phyloP scores from a whole-genome alignment of 2,329 filamentous ascomycete genomes.

The Beauveria sp. region DNA sequence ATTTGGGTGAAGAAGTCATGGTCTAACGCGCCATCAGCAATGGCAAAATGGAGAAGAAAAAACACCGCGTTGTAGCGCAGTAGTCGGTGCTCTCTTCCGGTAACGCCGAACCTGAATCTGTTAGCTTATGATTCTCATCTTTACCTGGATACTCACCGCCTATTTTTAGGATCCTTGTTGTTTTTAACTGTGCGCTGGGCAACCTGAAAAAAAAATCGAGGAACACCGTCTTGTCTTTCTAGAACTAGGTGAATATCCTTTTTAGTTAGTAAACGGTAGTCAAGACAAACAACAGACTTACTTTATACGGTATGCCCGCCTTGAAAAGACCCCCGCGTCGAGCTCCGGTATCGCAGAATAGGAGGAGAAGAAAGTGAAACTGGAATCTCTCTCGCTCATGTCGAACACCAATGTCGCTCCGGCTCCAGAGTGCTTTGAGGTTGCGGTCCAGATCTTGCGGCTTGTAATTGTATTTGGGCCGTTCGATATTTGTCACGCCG shows the following conservation, averaged over 20 bases:
- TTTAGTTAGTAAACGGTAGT: background rate
- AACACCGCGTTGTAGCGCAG: conserved; percentile 3
- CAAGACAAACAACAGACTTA: background rate
- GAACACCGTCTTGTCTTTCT: background rate
- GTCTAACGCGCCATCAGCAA: conserved; percentile 6
- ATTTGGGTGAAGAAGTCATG: background rate
- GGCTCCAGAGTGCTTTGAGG: background rate
- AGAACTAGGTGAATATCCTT: background rate
- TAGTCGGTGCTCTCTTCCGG: background rate
- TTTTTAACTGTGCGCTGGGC: background rate
- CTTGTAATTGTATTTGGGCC: conserved; percentile 3
- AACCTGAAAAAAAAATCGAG: background rate
- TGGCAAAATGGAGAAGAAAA: conserved; percentile 7
- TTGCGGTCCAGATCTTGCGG: background rate
- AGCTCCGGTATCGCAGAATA: conserved; percentile 3
- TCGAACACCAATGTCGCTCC: background rate
- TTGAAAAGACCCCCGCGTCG: background rate
- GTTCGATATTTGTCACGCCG: background rate
- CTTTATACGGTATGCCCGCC: conserved; percentile 2
- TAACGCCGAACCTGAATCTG: background rate
- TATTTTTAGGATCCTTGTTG: background rate
- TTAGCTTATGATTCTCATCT: background rate
- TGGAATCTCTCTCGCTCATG: background rate
- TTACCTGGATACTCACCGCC: background rate
- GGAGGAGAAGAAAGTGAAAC: background rate